A percentile compares a stretch with the other conserved stretches of the same genome.
Evolutionary conservation across 495 filamentous ascomycete species (phyloP).

Genomic region (Neurospora tetraspora): DNA sequence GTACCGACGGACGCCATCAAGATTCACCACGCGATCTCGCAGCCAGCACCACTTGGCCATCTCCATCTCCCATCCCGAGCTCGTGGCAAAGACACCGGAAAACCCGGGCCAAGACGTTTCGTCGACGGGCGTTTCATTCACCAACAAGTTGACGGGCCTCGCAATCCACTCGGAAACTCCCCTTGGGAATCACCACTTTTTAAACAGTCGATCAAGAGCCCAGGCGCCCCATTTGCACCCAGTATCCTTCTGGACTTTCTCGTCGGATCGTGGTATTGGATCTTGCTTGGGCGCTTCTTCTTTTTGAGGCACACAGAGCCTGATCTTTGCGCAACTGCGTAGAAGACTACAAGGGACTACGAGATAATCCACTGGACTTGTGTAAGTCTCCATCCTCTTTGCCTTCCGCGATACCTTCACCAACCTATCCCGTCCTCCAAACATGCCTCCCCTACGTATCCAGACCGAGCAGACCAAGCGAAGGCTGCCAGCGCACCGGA

Average conservation of each 20-base stretch:
- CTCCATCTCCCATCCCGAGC: background rate
- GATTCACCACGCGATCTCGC: conserved; percentile 8
- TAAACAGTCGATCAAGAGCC: background rate
- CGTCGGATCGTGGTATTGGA: background rate
- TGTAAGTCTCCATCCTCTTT: background rate
- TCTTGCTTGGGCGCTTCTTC: background rate
- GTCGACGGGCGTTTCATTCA: background rate
- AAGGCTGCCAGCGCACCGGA: background rate
- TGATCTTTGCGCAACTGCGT: background rate
- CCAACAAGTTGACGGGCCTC: background rate
- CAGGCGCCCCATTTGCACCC: background rate
- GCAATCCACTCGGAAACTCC: background rate
- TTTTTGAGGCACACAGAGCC: background rate
- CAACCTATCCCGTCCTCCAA: background rate
- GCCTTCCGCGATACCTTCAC: background rate
- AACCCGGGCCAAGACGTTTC: background rate
- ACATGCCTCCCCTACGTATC: background rate
- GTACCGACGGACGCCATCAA: conserved; percentile 13
- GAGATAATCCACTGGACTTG: background rate
- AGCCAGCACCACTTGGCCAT: background rate
- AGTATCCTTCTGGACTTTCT: background rate
- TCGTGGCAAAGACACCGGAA: background rate
- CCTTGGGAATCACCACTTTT: background rate
- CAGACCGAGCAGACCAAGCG: background rate
- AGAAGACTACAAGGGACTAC: background rate